phyloP scores from a whole-genome alignment of 805 yeast species.

The Jamesozyma piceae region DNA sequence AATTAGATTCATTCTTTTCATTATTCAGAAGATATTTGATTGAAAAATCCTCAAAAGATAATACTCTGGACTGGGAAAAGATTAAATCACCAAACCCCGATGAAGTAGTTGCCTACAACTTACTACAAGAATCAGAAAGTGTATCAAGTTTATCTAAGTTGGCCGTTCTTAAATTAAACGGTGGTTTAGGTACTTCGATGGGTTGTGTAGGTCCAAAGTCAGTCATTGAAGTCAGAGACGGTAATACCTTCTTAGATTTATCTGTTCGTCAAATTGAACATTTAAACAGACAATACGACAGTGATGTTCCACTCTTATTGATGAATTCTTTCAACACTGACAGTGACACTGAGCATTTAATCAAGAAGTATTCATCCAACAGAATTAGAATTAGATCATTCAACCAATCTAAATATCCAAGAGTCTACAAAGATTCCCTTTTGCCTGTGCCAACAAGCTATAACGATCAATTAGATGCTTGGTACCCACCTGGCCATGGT shows the following conservation, averaged over 20 bases:
- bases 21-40: constrained; percentile 85
- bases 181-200: constrained; percentile 98
- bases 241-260: constrained; percentile 91
- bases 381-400: constrained; percentile 90
- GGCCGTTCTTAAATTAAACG: constrained; percentile 93
- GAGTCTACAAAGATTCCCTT: constrained; percentile 90
- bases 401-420: constrained; percentile 96
- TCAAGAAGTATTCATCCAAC: constrained; percentile 94
- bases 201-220: constrained; percentile 96
- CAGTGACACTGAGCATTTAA: constrained; percentile 80
- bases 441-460: constrained; percentile 81
- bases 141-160: constrained; percentile 54
- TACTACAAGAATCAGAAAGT: constrained; percentile 31
- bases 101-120: constrained; percentile 76
- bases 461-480: constrained; percentile 68
- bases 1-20: constrained; percentile 86
- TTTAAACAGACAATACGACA: constrained; percentile 78
- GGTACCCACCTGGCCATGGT: constrained; percentile 99
- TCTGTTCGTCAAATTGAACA: constrained; percentile 95
- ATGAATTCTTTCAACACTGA: constrained; percentile 99
- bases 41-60: constrained; percentile 75
- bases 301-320: constrained; percentile 90
- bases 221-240: constrained; percentile 96
- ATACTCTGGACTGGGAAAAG: constrained; percentile 77
- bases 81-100: constrained; percentile 83